Evolutionary conservation across 2,329 filamentous ascomycete species (phyloP), one percentile per base, ranked within the genome.

Genomic region (Cladophialophora exuberans): DNA sequence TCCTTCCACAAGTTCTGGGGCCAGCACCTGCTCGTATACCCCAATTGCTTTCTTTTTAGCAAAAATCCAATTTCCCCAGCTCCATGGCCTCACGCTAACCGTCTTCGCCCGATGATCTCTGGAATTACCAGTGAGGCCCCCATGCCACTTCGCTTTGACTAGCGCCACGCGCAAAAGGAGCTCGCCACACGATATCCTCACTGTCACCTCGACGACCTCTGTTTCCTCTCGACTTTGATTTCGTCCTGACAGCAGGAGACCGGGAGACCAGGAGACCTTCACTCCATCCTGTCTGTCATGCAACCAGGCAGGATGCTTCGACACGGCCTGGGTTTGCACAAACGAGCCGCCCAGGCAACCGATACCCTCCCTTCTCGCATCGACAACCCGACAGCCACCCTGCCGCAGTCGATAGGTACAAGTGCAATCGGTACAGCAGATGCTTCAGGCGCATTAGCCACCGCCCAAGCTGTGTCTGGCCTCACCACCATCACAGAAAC

Each of bases 401-500:
- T 61, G 6, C 51, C 52, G 42, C 33, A 18, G 41, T 47, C 54
- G 9, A 61, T 61, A 42, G 58, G 18, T 25, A 28, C 55, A 18
- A 39, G 39, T 11, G 35, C 22, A 28, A 22, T 57, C 30, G 18
- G 20, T 22, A 54, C 38, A n/a, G 18, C 55, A 28, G 42, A 55
- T 26, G 46, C 57, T 25, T 43, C 54, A 13, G 43, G 50, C 9
- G 58, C 49, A 6, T 49, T 56, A 7, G 52, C 53, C 2, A 56
- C 59, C 9, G 55, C 57, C 28, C 17, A 39, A 45, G 53, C 58
- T 23, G 42, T 31, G 4, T 56, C 60, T 15, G 60, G 52, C 6
- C 43, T 64, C 44, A 61, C 62, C n/a, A 62, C 60, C 6, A 46
- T 61, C 18, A 57, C 49, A 39, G 54, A 58, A 18, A 58, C 49